Evolutionary conservation across 805 yeast species (phyloP).

Genomic region (Wickerhamiella shivajii): DNA sequence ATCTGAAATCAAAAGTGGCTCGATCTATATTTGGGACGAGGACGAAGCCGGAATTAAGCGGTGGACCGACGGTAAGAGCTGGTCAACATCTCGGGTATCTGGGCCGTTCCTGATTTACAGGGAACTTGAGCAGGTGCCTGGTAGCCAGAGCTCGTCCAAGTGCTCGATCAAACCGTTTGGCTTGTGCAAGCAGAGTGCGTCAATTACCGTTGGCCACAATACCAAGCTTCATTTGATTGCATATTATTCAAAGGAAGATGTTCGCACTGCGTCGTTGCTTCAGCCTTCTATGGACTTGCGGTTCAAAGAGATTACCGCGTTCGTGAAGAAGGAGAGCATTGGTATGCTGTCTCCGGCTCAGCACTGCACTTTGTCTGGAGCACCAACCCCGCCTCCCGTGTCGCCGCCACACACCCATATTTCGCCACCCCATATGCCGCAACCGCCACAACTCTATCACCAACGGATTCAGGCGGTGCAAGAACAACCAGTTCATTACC

Average conservation of each 20-base stretch:
- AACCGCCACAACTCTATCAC: slow-evolving; percentile 1
- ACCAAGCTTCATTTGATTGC: slow-evolving; percentile 48
- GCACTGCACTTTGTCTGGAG: background rate
- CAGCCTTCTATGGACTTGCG: slow-evolving; percentile 35
- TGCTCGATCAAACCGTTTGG: slow-evolving; percentile 37
- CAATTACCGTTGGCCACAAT: slow-evolving; percentile 37
- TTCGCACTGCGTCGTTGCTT: slow-evolving; percentile 20
- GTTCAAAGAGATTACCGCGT: slow-evolving; percentile 21
- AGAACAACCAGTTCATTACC: no score
- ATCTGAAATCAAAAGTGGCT: slow-evolving; percentile 38
- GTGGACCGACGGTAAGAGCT: slow-evolving; percentile 65
- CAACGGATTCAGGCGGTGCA: no score
- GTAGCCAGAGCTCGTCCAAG: slow-evolving; percentile 19
- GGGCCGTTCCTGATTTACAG: slow-evolving; percentile 49
- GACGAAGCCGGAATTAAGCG: slow-evolving; percentile 54
- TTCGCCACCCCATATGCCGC: background rate
- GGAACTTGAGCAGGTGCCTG: slow-evolving; percentile 36
- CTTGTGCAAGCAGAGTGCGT: slow-evolving; percentile 48
- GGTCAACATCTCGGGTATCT: slow-evolving; percentile 60
- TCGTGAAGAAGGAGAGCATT: slow-evolving; percentile 5
- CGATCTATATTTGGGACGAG: slow-evolving; percentile 61
- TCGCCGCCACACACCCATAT: slow-evolving; percentile 3
- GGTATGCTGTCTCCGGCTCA: slow-evolving; percentile 1
- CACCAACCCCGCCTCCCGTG: slow-evolving; percentile 6
- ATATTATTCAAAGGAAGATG: slow-evolving; percentile 28